phyloP scores from a whole-genome alignment of 805 yeast genomes.

The Wickerhamomyces strasburgensis region DNA sequence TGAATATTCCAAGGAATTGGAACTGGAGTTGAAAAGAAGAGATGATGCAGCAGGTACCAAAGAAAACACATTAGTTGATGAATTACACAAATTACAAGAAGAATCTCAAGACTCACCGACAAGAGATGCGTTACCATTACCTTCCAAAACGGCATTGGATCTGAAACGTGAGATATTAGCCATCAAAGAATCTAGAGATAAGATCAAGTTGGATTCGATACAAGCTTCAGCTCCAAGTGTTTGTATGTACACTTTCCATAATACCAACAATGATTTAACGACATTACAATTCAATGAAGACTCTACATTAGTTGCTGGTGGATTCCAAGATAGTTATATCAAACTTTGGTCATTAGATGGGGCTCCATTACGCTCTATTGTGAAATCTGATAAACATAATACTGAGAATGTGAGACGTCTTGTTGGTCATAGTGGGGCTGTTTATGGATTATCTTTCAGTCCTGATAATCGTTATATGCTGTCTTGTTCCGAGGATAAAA shows the following conservation, averaged over 20 bases:
- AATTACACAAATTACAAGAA: slow-evolving; percentile 50
- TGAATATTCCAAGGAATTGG: slow-evolving; percentile 78
- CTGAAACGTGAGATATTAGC: slow-evolving; percentile 71
- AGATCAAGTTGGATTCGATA: slow-evolving; percentile 58
- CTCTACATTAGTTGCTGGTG: slow-evolving; percentile 83
- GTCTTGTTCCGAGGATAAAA: slow-evolving; percentile 85
- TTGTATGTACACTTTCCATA: slow-evolving; percentile 97
- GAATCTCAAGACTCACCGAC: slow-evolving; percentile 54
- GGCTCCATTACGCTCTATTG: slow-evolving; percentile 62
- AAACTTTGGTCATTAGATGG: slow-evolving; percentile 95
- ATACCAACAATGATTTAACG: slow-evolving; percentile 86
- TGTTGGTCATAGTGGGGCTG: slow-evolving; percentile 93
- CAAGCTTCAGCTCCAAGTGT: slow-evolving; percentile 90
- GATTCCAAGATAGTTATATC: slow-evolving; percentile 87
- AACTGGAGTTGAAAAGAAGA: slow-evolving; percentile 72
- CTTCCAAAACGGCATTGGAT: slow-evolving; percentile 75
- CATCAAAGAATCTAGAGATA: slow-evolving; percentile 77
- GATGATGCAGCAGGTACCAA: slow-evolving; percentile 53
- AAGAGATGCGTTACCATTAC: slow-evolving; percentile 75
- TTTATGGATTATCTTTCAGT: slow-evolving; percentile 82
- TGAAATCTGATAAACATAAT: slow-evolving; percentile 50
- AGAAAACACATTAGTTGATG: slow-evolving; percentile 50
- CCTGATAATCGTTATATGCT: slow-evolving; percentile 83
- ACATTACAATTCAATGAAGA: slow-evolving; percentile 83
- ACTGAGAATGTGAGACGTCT: slow-evolving; percentile 42